These are phyloP conservation scores for Nitzschia sp. DNA, from an alignment of 108 stramenopile genomes.

Conservation along the genomic window DNA sequence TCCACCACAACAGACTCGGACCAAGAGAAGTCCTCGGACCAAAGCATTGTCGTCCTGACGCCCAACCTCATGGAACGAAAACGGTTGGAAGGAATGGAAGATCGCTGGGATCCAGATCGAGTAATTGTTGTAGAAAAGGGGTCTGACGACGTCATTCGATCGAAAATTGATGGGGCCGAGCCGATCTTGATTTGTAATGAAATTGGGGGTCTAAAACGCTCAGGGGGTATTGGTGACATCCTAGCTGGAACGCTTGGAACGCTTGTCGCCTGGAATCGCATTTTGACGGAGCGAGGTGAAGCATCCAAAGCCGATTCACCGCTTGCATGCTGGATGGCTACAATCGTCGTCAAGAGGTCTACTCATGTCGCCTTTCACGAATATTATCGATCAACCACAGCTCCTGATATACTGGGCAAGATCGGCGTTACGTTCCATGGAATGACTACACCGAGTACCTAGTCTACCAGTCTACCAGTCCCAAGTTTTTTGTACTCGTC, in stretches of 20 bases:
- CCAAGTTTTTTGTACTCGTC: no score
- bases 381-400: slow-evolving; percentile 82
- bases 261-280: slow-evolving; percentile 75
- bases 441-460: no score
- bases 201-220: slow-evolving; percentile 88
- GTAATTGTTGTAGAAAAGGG: slow-evolving; percentile 34
- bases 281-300: slow-evolving; percentile 37
- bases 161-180: background rate
- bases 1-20: slow-evolving; percentile 8
- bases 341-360: slow-evolving; percentile 70
- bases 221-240: slow-evolving; percentile 97
- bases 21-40: background rate
- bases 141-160: slow-evolving; percentile 25
- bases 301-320: slow-evolving; percentile 31
- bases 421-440: slow-evolving; percentile 63
- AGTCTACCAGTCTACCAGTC: no score
- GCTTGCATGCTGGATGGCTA: slow-evolving; percentile 75
- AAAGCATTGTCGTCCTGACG: slow-evolving; percentile 74
- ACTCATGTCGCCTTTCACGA: slow-evolving; percentile 68
- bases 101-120: slow-evolving; percentile 3
- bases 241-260: slow-evolving; percentile 84
- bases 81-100: slow-evolving; percentile 39
- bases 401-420: slow-evolving; percentile 77
- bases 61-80: slow-evolving; percentile 93
- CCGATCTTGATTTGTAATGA: slow-evolving; percentile 59